These are phyloP conservation scores for Chlamydomonas eustigma DNA, from an alignment of 139 green algal species.

Conservation along the genomic window DNA sequence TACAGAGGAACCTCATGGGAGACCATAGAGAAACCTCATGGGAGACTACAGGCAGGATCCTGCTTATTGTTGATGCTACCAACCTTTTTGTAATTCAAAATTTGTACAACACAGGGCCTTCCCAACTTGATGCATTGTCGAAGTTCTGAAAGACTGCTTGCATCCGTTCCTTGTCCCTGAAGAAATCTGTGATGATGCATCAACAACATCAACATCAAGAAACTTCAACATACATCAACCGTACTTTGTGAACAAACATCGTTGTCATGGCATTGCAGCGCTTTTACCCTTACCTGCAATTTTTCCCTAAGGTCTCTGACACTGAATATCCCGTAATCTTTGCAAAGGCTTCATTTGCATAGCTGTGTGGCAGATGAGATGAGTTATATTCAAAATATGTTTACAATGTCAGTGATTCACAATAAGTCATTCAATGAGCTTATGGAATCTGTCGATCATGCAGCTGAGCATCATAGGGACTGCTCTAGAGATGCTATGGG, in stretches of 20 bases:
- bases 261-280: no score
- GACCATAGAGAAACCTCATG: no score
- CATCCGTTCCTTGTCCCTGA: slow-evolving; percentile 1
- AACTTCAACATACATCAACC: no score
- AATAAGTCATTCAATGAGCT: no score
- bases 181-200: background rate
- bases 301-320: slow-evolving; percentile 67
- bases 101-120: slow-evolving; percentile 45
- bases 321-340: slow-evolving; percentile 76
- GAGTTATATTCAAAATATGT: no score
- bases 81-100: slow-evolving; percentile 61
- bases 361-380: slow-evolving; percentile 1
- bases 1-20: no score
- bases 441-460: no score
- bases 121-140: slow-evolving; percentile 63
- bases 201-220: background rate
- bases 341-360: slow-evolving; percentile 68
- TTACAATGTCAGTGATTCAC: no score
- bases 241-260: no score
- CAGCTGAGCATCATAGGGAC: no score
- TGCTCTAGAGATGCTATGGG: no score
- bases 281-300: slow-evolving; percentile 89
- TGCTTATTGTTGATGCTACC: background rate
- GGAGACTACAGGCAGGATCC: no score
- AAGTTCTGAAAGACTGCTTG: slow-evolving; percentile 45